phyloP scores from a whole-genome alignment of 768 basidiomycete species.

The Boletus bicolor region DNA sequence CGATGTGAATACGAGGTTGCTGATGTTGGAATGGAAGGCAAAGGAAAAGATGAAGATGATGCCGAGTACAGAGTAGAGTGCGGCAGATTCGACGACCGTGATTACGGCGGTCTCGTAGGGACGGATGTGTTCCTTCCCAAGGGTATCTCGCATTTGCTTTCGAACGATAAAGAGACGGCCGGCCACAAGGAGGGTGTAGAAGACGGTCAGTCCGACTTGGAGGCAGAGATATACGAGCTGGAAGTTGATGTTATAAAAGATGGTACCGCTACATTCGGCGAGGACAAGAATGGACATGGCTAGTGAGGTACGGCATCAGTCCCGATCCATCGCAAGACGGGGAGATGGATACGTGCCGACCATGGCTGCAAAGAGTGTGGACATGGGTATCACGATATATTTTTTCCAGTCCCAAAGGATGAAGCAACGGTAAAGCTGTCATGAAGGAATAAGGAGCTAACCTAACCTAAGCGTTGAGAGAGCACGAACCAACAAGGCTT shows the following conservation, averaged over 20 bases:
- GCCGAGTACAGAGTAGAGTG: slow-evolving; percentile 25
- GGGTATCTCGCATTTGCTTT: slow-evolving; percentile 4
- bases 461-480: too few relatives aligned
- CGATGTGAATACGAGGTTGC: slow-evolving; percentile 33
- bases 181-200: slow-evolving; percentile 31
- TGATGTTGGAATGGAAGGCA: slow-evolving; percentile 21
- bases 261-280: slow-evolving; percentile 1
- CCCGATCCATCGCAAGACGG: background rate
- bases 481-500: slow-evolving; percentile 18
- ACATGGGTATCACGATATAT: slow-evolving; percentile 16
- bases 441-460: background rate
- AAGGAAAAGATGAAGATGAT: slow-evolving; percentile 33
- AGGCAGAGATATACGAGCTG: slow-evolving; percentile 30
- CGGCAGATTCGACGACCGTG: slow-evolving; percentile 38
- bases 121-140: slow-evolving; percentile 16
- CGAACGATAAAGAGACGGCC: slow-evolving; percentile 27
- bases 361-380: slow-evolving; percentile 9
- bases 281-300: slow-evolving; percentile 19
- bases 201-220: slow-evolving; percentile 29
- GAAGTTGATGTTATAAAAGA: slow-evolving; percentile 20
- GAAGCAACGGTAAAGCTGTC: slow-evolving; percentile 18
- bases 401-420: slow-evolving; percentile 16
- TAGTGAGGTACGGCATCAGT: background rate
- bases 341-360: slow-evolving; percentile 6
- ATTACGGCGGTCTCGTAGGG: slow-evolving; percentile 27